phyloP scores from a whole-genome alignment of 129 eudicot genomes.

The Calendula officinalis region DNA sequence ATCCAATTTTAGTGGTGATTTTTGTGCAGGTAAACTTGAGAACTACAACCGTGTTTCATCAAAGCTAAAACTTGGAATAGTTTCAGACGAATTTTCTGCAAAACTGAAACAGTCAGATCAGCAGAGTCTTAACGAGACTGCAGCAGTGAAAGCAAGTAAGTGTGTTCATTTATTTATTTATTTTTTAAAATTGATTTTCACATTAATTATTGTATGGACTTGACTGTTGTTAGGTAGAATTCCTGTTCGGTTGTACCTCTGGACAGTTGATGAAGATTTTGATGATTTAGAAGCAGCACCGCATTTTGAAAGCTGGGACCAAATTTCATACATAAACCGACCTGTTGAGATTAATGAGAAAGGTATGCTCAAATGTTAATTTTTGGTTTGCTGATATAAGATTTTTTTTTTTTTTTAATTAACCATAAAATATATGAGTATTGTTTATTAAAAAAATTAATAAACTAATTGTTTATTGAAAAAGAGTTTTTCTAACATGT shows the following conservation, averaged over 20 bases:
- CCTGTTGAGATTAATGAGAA: conserved; percentile 70
- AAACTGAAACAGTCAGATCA: conserved; percentile 45
- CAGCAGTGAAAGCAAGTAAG: conserved; percentile 58
- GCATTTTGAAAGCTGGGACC: conserved; percentile 85
- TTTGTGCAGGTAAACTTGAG: conserved; percentile 67
- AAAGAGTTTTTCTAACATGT: too few species aligned
- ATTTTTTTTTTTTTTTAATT: not conserved
- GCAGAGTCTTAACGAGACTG: conserved; percentile 38
- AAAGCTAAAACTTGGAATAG: conserved; percentile 74
- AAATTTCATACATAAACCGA: conserved; percentile 73
- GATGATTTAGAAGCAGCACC: conserved; percentile 69
- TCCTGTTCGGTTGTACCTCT: conserved; percentile 83
- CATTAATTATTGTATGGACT: not conserved
- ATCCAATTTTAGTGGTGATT: not conserved
- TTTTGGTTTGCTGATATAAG: not conserved
- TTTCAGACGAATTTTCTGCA: conserved; percentile 65
- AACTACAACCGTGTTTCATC: conserved; percentile 66
- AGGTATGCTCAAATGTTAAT: conserved; percentile 42
- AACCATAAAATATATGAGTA: not conserved
- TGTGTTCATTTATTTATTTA: not conserved
- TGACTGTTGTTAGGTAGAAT: conserved; percentile 60
- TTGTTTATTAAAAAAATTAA: not conserved
- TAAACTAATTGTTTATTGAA: too few species aligned
- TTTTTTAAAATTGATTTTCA: not conserved
- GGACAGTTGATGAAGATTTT: conserved; percentile 51